Base-by-base conservation (phyloP, 83 land plant genomes). In the Thuja plicata region DNA sequence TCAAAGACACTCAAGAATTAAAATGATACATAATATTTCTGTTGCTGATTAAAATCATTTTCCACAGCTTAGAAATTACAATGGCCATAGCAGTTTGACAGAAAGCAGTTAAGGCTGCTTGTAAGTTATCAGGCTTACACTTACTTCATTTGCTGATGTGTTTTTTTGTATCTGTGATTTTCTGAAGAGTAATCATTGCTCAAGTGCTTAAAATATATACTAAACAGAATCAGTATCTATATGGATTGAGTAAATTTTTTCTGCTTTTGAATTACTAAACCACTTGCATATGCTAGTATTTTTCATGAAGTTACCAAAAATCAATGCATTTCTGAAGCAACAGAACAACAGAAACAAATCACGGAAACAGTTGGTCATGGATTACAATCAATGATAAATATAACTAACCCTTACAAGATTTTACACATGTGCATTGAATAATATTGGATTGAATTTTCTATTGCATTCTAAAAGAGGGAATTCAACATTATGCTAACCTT, bases 401-500 rank as follows among this genome's bases (percentile, higher is more conserved):
- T 3, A 5, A 30, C 13, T 48, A 8, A 45, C 21, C 54, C 54
- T 27, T 83, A 48, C 57, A 83, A 8, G 86, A 46, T 52, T 85
- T 32, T 32, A 85, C 86, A 84, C 2, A 85, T 5, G 54, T 54
- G 11, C 38, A 85, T 54, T 54, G 48, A 54, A n/a, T 32, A 30
- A 30, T 81, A 48, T 13, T 84, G 38, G 60, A 41, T 4, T n/a
- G 24, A 40, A 85, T n/a, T 34, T 41, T 52, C 7, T 15, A 85
- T 32, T 54, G 38, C 40, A 54, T 32, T 85, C 62, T 52, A 50
- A 4, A 34, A 17, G 24, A 52, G 37, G 40, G 86, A 50, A 54
- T 52, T 54, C 86, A 85, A 54, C 54, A 52, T 32, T 52, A 52
- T 54, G 40, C 86, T 85, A 60, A 85, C 86, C 86, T 13, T 85